These are phyloP conservation scores for Zizania palustris DNA, from an alignment of 202 grass and related monocot genomes.

Conservation along the genomic window DNA sequence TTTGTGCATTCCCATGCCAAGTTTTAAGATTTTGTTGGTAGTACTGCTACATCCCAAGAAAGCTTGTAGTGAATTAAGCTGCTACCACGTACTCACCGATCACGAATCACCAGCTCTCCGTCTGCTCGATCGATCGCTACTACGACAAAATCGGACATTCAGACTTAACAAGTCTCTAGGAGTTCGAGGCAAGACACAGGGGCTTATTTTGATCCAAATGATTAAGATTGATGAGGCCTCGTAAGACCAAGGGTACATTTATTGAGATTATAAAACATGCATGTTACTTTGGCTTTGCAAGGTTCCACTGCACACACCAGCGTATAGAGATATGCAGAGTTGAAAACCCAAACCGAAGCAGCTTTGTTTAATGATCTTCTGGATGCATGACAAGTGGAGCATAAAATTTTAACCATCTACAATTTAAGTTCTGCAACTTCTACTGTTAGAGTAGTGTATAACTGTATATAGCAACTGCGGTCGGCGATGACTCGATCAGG, in stretches of 20 bases:
- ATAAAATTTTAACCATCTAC: not conserved
- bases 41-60: constrained; percentile 45
- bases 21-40: constrained; percentile 9
- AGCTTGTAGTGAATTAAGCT: constrained; percentile 20
- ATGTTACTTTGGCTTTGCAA: not conserved
- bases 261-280: constrained; percentile 46
- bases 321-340: not conserved
- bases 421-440: not conserved
- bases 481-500: not conserved
- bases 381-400: not conserved
- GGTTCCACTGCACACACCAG: too few species aligned
- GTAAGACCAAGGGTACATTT: constrained; percentile 51
- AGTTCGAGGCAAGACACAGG: not conserved
- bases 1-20: constrained; percentile 50
- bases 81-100: not conserved
- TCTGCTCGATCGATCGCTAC: not conserved
- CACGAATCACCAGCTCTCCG: not conserved
- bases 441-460: too few species aligned
- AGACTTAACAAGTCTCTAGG: constrained; percentile 58
- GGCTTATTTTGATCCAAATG: constrained; percentile 44
- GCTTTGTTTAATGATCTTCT: not conserved
- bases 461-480: not conserved
- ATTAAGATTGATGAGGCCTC: constrained; percentile 27
- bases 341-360: not conserved
- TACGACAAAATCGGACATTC: constrained; percentile 44